A percentile compares a stretch with the other conserved stretches of the same genome.
Evolutionary conservation across 495 filamentous ascomycete genomes (phyloP).

Genomic region (Penicillium goetzii): DNA sequence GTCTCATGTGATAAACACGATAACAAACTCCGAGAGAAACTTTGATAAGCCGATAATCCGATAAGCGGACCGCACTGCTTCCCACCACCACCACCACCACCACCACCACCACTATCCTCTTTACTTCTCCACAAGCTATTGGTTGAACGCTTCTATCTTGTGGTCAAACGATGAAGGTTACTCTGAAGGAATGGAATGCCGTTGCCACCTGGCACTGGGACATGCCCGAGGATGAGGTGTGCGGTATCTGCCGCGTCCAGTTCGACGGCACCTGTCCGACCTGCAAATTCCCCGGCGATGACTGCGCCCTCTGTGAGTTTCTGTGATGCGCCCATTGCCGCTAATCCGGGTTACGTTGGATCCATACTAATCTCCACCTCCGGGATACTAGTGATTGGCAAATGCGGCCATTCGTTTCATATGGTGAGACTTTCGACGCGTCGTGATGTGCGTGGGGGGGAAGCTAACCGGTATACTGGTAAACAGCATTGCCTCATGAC

Average conservation of each 20-base stretch:
- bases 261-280: slow-evolving; percentile 97
- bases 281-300: slow-evolving; percentile 97
- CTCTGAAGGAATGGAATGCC: slow-evolving; percentile 87
- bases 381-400: slow-evolving; percentile 73
- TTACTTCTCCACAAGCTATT: slow-evolving; percentile 1
- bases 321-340: neutral
- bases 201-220: slow-evolving; percentile 98
- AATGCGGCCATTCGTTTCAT: slow-evolving; percentile 96
- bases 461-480: slow-evolving; percentile 13
- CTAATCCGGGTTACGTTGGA: neutral
- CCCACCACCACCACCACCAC: neutral
- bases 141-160: neutral
- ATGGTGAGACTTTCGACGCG: slow-evolving; percentile 63
- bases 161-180: slow-evolving; percentile 80
- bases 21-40: slow-evolving; percentile 16
- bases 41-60: slow-evolving; percentile 6
- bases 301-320: slow-evolving; percentile 82
- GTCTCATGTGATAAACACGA: slow-evolving; percentile 38
- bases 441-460: neutral
- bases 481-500: slow-evolving; percentile 88
- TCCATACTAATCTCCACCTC: neutral
- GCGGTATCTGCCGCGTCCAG: slow-evolving; percentile 96
- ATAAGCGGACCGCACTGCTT: slow-evolving; percentile 8
- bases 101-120: neutral
- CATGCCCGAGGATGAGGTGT: slow-evolving; percentile 96